phyloP scores from a whole-genome alignment of 2,329 filamentous ascomycete genomes.

The Ophiostoma ips region DNA sequence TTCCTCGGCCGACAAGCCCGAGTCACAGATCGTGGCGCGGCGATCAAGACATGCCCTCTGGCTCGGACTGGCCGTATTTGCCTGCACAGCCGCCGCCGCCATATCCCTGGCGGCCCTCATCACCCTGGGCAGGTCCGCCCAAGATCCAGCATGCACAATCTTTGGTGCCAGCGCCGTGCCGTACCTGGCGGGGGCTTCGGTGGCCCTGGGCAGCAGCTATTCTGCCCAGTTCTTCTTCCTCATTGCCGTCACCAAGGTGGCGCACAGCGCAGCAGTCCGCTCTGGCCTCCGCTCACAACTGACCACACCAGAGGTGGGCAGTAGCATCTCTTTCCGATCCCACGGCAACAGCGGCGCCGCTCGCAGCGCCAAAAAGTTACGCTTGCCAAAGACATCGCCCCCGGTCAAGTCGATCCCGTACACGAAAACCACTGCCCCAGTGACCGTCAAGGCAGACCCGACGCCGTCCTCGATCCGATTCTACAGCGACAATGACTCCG shows the following conservation, averaged over 20 bases:
- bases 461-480: conserved; percentile 11
- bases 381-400: conserved; percentile 18
- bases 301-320: background rate
- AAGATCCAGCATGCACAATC: conserved; percentile 17
- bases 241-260: conserved; percentile 28
- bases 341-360: conserved; percentile 12
- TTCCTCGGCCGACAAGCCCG: conserved; percentile 10
- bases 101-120: conserved; percentile 32
- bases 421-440: conserved; percentile 32
- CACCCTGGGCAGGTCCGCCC: conserved; percentile 23
- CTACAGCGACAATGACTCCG: conserved; percentile 16
- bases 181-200: conserved; percentile 31
- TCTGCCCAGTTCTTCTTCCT: conserved; percentile 35
- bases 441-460: conserved; percentile 23
- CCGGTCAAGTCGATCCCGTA: conserved; percentile 41
- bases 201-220: conserved; percentile 32
- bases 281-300: background rate
- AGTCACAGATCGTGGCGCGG: background rate
- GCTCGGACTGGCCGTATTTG: conserved; percentile 25
- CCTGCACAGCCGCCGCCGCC: conserved; percentile 30
- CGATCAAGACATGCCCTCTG: conserved; percentile 18
- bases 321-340: background rate
- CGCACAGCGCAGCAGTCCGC: conserved; percentile 19
- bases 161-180: conserved; percentile 20
- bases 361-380: conserved; percentile 16